phyloP scores from a whole-genome alignment of 2,329 filamentous ascomycete genomes.

The Conoideocrella luteorostrata region DNA sequence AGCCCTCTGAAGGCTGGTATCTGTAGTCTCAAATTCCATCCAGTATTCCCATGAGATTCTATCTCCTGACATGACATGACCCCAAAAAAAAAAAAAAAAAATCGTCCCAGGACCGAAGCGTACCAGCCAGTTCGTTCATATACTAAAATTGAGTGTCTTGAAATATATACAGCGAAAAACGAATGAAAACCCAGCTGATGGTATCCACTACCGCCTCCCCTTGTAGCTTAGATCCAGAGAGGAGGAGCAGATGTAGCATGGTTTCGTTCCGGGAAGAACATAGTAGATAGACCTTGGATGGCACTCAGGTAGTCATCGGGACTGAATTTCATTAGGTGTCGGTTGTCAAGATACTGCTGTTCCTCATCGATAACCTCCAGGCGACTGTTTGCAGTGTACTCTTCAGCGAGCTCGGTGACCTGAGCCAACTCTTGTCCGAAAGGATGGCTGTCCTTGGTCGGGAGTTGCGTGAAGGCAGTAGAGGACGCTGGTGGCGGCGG shows the following conservation, averaged over 20 bases:
- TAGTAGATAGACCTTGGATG: constrained; percentile 62
- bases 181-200: constrained; percentile 9
- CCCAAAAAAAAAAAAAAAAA: neutral
- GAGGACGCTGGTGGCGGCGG: constrained; percentile 25
- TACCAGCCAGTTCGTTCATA: constrained; percentile 3
- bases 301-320: constrained; percentile 81
- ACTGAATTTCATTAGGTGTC: constrained; percentile 65
- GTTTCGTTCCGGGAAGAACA: constrained; percentile 45
- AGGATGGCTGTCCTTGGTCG: constrained; percentile 51
- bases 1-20: constrained; percentile 8
- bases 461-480: constrained; percentile 23
- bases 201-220: neutral
- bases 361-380: constrained; percentile 59
- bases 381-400: constrained; percentile 62
- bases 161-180: constrained; percentile 28
- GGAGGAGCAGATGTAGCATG: constrained; percentile 27
- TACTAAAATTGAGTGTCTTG: constrained; percentile 15
- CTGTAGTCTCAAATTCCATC: constrained; percentile 7
- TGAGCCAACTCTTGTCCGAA: constrained; percentile 88
- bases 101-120: constrained; percentile 2
- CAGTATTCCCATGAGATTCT: neutral
- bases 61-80: constrained; percentile 2
- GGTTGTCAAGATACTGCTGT: constrained; percentile 59
- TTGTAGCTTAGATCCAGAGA: constrained; percentile 49
- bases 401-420: constrained; percentile 87